Conservation (phyloP, 116 monocot genomes). For the Posidonia oceanica region DNA sequence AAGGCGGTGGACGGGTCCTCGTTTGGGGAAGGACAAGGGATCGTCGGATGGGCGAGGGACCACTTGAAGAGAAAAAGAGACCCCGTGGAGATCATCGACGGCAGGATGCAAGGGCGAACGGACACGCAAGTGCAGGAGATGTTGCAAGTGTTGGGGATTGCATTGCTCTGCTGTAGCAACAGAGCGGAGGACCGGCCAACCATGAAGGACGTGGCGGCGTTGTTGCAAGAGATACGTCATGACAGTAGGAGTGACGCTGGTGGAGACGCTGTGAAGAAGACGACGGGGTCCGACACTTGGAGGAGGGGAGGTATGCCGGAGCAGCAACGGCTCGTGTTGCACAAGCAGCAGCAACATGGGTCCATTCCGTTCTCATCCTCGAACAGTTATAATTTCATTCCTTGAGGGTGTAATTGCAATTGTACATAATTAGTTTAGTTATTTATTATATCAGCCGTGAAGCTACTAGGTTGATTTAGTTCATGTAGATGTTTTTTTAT, state of each 20-base stretch:
- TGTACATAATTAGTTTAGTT: not conserved
- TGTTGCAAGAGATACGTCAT: constrained; percentile 56
- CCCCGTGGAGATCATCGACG: constrained; percentile 53
- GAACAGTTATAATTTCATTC: constrained; percentile 1
- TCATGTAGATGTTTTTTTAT: too few relatives aligned
- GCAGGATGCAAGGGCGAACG: constrained; percentile 34
- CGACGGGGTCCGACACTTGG: constrained; percentile 4
- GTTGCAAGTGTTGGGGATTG: constrained; percentile 70
- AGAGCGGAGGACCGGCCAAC: constrained; percentile 63
- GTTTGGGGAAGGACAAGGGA: constrained; percentile 44
- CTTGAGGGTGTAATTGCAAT: constrained; percentile 5
- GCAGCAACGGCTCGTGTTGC: not conserved
- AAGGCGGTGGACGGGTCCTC: constrained; percentile 35
- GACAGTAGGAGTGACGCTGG: constrained; percentile 6
- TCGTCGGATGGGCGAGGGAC: constrained; percentile 61
- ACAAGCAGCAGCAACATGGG: not conserved
- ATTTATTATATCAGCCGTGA: too few relatives aligned
- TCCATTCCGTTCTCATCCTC: constrained; percentile 9
- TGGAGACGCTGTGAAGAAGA: not conserved
- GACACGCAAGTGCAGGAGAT: constrained; percentile 66
- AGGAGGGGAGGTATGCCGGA: not conserved
- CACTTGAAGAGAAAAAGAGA: constrained; percentile 50
- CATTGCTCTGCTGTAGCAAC: constrained; percentile 59
- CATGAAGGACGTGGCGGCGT: constrained; percentile 74
- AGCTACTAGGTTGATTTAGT: too few relatives aligned